phyloP scores from a whole-genome alignment of 2,329 filamentous ascomycete genomes.

The Fusarium coicis region DNA sequence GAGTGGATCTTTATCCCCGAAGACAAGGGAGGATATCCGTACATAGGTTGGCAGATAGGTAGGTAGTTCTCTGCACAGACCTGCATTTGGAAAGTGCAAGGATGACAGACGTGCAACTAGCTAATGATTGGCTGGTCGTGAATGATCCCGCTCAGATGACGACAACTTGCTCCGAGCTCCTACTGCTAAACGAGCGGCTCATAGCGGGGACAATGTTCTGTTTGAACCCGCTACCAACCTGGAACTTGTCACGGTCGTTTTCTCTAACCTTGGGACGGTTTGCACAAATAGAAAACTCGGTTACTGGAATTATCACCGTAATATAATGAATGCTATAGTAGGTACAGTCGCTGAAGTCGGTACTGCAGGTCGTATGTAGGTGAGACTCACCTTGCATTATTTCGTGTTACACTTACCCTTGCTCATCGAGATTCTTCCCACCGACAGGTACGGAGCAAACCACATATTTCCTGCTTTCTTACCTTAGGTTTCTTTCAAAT shows the following conservation, averaged over 20 bases:
- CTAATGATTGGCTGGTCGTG: conserved; percentile 39
- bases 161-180: conserved; percentile 25
- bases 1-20: conserved; percentile 13
- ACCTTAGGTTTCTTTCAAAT: not conserved
- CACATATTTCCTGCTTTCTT: not conserved
- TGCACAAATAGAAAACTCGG: not conserved
- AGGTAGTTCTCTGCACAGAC: conserved; percentile 23
- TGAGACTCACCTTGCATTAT: not conserved
- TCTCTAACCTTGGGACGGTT: not conserved
- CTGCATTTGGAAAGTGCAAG: conserved; percentile 26
- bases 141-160: conserved; percentile 29
- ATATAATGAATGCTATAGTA: not conserved
- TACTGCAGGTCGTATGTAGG: too few species aligned
- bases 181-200: conserved; percentile 24
- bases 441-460: not conserved
- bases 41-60: not conserved
- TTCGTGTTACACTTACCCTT: not conserved
- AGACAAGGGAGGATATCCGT: not conserved
- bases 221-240: not conserved
- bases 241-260: not conserved
- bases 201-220: conserved; percentile 8
- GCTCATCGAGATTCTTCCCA: conserved; percentile 23
- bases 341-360: not conserved
- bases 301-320: not conserved
- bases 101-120: conserved; percentile 21